These are phyloP conservation scores for Lathyrus oleraceus DNA, from an alignment of 306 rosid genomes.

Conservation along the genomic window DNA sequence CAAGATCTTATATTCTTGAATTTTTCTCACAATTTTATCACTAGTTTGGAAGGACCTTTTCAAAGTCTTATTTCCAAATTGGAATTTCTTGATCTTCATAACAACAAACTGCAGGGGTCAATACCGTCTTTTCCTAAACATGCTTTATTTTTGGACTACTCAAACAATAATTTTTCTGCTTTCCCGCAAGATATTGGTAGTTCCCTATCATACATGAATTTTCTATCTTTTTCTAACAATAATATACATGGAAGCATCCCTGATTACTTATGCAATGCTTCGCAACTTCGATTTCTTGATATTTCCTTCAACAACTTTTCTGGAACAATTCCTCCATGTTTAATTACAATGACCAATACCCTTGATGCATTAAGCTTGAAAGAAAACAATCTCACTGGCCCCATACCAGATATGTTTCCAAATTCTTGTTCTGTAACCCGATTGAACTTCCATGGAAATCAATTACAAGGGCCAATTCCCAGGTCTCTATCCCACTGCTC, in stretches of 20 bases:
- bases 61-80: too few relatives aligned
- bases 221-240: conserved; percentile 37
- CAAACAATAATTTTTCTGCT: conserved; percentile 33
- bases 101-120: conserved; percentile 41
- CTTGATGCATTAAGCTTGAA: conserved; percentile 6
- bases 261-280: conserved; percentile 31
- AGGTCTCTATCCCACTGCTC: conserved; percentile 24
- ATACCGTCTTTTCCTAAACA: neutral
- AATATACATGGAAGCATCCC: conserved; percentile 25
- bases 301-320: conserved; percentile 33
- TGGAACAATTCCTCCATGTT: conserved; percentile 36
- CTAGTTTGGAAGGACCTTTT: too few relatives aligned
- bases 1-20: neutral
- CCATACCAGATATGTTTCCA: conserved; percentile 24
- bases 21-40: conserved; percentile 52
- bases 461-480: conserved; percentile 33
- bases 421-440: conserved; percentile 6
- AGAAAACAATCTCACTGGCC: conserved; percentile 29
- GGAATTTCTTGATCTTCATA: too few relatives aligned
- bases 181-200: conserved; percentile 23
- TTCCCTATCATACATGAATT: fast-evolving
- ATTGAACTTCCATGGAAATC: conserved; percentile 38
- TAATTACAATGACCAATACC: neutral
- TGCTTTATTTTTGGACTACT: conserved; percentile 28
- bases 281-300: conserved; percentile 33